A percentile compares a stretch with the other conserved stretches of the same genome.
These are phyloP conservation scores for Akanthomyces muscarius DNA, from an alignment of 2,329 filamentous ascomycete genomes.

Conservation along the genomic window DNA sequence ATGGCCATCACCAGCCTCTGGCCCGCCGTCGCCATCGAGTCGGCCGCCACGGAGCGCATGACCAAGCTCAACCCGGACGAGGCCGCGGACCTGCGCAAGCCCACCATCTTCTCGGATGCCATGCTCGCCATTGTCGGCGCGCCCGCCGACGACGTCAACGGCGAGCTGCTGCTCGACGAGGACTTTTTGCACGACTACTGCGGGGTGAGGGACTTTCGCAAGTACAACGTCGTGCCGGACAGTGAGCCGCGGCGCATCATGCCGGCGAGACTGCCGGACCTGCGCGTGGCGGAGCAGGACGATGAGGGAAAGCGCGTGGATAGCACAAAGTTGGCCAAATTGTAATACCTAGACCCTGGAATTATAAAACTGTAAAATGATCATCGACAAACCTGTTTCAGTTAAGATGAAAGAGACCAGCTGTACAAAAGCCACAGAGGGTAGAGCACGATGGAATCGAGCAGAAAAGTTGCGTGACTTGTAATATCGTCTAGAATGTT, in stretches of 20 bases:
- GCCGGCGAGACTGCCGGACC: conserved; percentile 63
- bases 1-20: conserved; percentile 82
- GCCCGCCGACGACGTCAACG: conserved; percentile 61
- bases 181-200: conserved; percentile 67
- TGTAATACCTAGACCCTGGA: conserved; percentile 26
- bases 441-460: background rate
- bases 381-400: too few species aligned
- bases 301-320: conserved; percentile 73
- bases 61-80: conserved; percentile 42
- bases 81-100: conserved; percentile 58
- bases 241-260: conserved; percentile 69
- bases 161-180: conserved; percentile 70
- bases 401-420: background rate
- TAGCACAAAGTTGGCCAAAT: conserved; percentile 48
- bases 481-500: conserved; percentile 11
- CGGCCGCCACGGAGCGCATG: conserved; percentile 63
- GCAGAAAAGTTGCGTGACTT: background rate
- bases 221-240: conserved; percentile 67
- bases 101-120: conserved; percentile 75
- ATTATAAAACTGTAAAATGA: background rate
- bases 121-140: conserved; percentile 67
- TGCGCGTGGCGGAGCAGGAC: conserved; percentile 72
- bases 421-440: too few species aligned
- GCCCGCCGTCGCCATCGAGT: conserved; percentile 74
- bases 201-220: conserved; percentile 65